Evolutionary conservation across 2,329 filamentous ascomycete species (phyloP).

Genomic region (Pestalotiopsis sp.): DNA sequence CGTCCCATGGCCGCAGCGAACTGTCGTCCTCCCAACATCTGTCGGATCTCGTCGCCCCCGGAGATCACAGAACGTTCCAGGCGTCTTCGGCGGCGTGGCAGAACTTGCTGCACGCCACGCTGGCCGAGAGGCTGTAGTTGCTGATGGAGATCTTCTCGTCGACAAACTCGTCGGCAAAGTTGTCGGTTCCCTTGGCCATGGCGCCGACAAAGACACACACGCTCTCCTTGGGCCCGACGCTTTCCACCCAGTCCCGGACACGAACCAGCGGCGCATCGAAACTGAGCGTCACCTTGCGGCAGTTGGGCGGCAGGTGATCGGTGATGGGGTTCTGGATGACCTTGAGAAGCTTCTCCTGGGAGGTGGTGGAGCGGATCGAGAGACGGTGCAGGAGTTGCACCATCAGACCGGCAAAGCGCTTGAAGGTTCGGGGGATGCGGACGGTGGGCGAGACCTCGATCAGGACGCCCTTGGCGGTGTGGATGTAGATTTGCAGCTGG

Average conservation of each 20-base stretch:
- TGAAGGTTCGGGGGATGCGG: slow-evolving; percentile 96
- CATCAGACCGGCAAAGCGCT: slow-evolving; percentile 98
- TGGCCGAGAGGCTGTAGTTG: slow-evolving; percentile 95
- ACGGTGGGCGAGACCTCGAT: slow-evolving; percentile 99
- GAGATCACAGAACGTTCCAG: slow-evolving; percentile 83
- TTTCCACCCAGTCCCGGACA: slow-evolving; percentile 85
- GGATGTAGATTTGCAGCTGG: slow-evolving; percentile 97
- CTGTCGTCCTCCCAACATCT: background rate
- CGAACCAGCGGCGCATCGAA: slow-evolving; percentile 89
- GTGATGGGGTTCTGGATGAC: slow-evolving; percentile 99
- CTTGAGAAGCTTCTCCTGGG: slow-evolving; percentile 94
- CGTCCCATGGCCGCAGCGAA: background rate
- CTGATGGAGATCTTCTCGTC: slow-evolving; percentile 98
- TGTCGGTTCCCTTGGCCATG: slow-evolving; percentile 96
- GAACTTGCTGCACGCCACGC: slow-evolving; percentile 99
- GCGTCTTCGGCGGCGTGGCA: slow-evolving; percentile 97
- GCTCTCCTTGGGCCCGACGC: slow-evolving; percentile 80
- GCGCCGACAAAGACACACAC: slow-evolving; percentile 97
- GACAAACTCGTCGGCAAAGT: slow-evolving; percentile 91
- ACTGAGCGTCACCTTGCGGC: slow-evolving; percentile 94
- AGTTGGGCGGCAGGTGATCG: slow-evolving; percentile 94
- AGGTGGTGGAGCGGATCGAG: slow-evolving; percentile 94
- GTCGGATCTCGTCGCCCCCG: background rate
- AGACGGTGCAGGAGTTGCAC: slow-evolving; percentile 95
- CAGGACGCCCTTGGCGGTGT: slow-evolving; percentile 94